A percentile compares a stretch with the other conserved stretches of the same genome.
Evolutionary conservation across 2,329 filamentous ascomycete genomes (phyloP).

Genomic region (Plenodomus biglobosus): DNA sequence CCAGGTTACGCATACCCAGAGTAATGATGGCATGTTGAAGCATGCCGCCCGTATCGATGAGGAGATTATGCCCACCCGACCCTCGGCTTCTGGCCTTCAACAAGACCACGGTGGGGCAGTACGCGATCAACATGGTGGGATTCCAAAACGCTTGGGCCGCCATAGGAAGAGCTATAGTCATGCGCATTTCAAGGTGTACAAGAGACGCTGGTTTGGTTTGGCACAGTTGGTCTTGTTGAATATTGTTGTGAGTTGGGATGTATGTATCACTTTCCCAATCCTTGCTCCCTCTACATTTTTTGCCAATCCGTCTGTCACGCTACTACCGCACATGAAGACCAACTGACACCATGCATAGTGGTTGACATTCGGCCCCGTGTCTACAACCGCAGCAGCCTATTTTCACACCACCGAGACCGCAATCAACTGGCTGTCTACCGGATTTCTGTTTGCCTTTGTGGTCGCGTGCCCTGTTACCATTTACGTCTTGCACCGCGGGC

Average conservation of each 20-base stretch:
- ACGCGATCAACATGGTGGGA: conserved; percentile 1
- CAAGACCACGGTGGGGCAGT: background rate
- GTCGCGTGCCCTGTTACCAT: conserved; percentile 69
- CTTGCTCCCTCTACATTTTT: too few species aligned
- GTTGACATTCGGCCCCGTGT: conserved; percentile 88
- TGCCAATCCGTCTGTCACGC: too few species aligned
- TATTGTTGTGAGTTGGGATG: conserved; percentile 92
- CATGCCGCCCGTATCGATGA: conserved; percentile 9
- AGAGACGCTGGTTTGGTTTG: conserved; percentile 85
- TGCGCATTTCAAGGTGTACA: conserved; percentile 63
- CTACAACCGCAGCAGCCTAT: conserved; percentile 70
- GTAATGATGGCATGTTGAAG: conserved; percentile 16
- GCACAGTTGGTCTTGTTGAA: conserved; percentile 83
- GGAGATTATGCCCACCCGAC: background rate
- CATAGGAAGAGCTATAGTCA: conserved; percentile 32
- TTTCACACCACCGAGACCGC: conserved; percentile 72
- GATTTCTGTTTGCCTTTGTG: conserved; percentile 83
- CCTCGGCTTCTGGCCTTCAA: background rate
- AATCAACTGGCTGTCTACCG: conserved; percentile 92
- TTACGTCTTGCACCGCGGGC: conserved; percentile 76
- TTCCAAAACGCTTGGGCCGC: background rate
- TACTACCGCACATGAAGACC: background rate
- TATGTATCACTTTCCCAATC: conserved; percentile 57
- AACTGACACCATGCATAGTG: conserved; percentile 58
- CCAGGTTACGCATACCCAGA: conserved; percentile 14